A percentile compares a stretch with the other conserved stretches of the same genome.
These are phyloP conservation scores for Meripilus lineatus DNA, from an alignment of 1,284 basidiomycete genomes.

Conservation along the genomic window DNA sequence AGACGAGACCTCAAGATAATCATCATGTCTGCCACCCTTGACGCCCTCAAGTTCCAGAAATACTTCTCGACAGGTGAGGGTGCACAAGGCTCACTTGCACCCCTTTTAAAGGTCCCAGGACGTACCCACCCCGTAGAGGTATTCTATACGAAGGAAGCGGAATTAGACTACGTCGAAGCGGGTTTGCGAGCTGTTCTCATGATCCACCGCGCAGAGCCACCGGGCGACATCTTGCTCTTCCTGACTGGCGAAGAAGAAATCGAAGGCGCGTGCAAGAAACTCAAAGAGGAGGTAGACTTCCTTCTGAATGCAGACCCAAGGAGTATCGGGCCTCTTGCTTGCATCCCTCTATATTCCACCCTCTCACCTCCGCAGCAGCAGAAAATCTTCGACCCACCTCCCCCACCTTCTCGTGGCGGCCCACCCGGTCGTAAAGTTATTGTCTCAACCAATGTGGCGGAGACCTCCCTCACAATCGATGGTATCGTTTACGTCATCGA, in stretches of 20 bases:
- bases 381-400: conserved; percentile 89
- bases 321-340: conserved; percentile 80
- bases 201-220: conserved; percentile 96
- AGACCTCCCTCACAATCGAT: conserved; percentile 97
- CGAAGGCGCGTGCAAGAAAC: conserved; percentile 93
- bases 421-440: conserved; percentile 93
- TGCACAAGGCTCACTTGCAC: conserved; percentile 49
- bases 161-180: conserved; percentile 96
- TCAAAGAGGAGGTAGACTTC: conserved; percentile 86
- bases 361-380: conserved; percentile 93
- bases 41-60: conserved; percentile 94
- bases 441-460: conserved; percentile 96
- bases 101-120: conserved; percentile 94
- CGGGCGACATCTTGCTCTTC: conserved; percentile 92
- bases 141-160: conserved; percentile 95
- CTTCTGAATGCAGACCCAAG: conserved; percentile 68
- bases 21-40: conserved; percentile 97
- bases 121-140: conserved; percentile 95
- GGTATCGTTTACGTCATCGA: conserved; percentile 99
- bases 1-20: conserved; percentile 94
- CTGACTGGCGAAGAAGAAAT: conserved; percentile 99
- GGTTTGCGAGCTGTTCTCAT: conserved; percentile 95
- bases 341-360: conserved; percentile 91
- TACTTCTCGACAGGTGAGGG: conserved; percentile 89
- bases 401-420: conserved; percentile 59